Evolutionary conservation across 2,329 filamentous ascomycete species (phyloP), one percentile per base, ranked within the genome.

Genomic region (Microascus cirrosus): DNA sequence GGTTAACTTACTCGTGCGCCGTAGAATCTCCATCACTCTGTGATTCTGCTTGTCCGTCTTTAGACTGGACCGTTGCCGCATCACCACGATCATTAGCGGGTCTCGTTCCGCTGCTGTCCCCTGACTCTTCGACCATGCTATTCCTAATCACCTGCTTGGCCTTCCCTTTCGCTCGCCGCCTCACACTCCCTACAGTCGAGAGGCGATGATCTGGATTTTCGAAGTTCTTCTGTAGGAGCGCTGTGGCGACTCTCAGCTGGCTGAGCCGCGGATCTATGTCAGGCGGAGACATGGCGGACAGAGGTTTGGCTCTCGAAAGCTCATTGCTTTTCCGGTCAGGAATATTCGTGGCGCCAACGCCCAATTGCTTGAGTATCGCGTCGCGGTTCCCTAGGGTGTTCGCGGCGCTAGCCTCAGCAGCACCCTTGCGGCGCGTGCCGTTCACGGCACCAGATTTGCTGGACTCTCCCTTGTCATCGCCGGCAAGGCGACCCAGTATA

Each of bases 1-100:
- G 45, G n/a, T 50, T 50, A 13, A 63, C 69, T 62, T 63, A 71
- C 69, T 70, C 61, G 18, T 66, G 58, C 54, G 64, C 55, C 18
- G 53, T 18, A 57, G 57, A 12, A 58, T 42, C n/a, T 59, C 60
- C 39, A 63, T 57, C 15, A 63, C 58, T 3, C 39, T 63, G 24
- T 58, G 58, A 35, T 63, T 53, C 34, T 59, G 50, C n/a, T 64
- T 32, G 34, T 7, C 28, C 28, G 8, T 32, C 28, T 55, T 56
- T 22, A 54, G 22, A 28, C 65, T 36, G 7, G 53, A 54, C 60
- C 70, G 54, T 61, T 66, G 28, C 55, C 60, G 2, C 60, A 57
- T 13, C 64, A 59, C 1, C 64, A 61, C 12, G 4, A 13, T 12
- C 36, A 51, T 4, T 51, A 4, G 13, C 24, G 12, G 3, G 13